Base-by-base conservation (phyloP, 305 asterid species). In the Solanum hybrid region DNA sequence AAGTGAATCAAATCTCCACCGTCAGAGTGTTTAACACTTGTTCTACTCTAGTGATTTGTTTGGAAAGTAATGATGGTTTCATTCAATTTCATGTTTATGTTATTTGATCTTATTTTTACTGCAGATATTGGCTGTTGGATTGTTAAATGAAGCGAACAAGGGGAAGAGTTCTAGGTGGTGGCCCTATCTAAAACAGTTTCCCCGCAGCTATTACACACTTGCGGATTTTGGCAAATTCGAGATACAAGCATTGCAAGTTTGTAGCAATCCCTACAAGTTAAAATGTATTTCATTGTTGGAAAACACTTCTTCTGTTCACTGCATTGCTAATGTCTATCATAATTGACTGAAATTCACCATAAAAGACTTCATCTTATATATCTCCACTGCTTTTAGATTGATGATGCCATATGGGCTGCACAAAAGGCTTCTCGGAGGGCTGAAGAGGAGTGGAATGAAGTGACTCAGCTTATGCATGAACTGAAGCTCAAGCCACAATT, bases 401-500 rank as follows among this genome's bases (percentile, higher is more conserved):
- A 94, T 90, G 98, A 95, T 93, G 98, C 98, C 51, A 91, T 95
- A 91, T 95, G 97, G 98, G 89, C 94, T 90, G 98, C 98, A 37
- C 97, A 95, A 93, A 96, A 92, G 90, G 96, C 96, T 77, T 94
- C 92, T 75, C 90, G 67, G 40, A 95, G 93, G 91, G 92, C 92
- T 71, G 92, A 95, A 90, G 87, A 75, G 89, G 98, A 96, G 91
- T 96, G 98, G 98, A 90, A 95, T 92, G 96, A 93, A 90, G 95
- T 93, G 87, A 90, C 86, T 89, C 87, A 61, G 10, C 89, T 97
- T 33, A 86, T 97, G 95, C 31, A 42, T 88, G 95, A 94, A 75
- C 94, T 97, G 57, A 91, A 91, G 90, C 91, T 97, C 92, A 97
- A 91, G 93, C 95, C 95, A 89, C 94, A 89, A 88, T 90, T 96